These are phyloP conservation scores for Meyerozyma elateridarum DNA, from an alignment of 1,139 yeast species.

Conservation along the genomic window DNA sequence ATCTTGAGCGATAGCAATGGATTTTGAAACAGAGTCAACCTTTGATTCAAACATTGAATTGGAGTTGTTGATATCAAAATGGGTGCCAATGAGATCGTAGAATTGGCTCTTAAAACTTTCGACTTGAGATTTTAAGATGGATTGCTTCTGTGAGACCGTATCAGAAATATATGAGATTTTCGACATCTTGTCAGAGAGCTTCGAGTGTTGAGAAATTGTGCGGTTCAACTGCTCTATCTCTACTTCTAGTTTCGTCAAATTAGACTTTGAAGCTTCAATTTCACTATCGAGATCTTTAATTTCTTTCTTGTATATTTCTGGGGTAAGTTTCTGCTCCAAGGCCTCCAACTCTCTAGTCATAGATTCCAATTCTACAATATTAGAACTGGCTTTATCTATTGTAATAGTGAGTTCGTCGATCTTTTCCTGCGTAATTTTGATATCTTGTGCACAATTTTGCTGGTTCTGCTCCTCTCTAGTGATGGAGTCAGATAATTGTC, in stretches of 20 bases:
- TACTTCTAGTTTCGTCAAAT: conserved; percentile 41
- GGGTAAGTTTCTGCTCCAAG: conserved; percentile 26
- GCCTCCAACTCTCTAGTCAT: conserved; percentile 33
- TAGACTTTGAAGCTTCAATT: conserved; percentile 35
- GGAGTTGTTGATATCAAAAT: no score
- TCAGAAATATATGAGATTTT: conserved; percentile 42
- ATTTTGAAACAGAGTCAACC: no score
- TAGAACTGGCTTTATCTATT: conserved; percentile 31
- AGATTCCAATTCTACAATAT: conserved; percentile 36
- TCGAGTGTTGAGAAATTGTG: conserved; percentile 46
- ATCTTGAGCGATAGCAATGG: no score
- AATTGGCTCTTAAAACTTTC: no score
- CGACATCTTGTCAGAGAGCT: conserved; percentile 57
- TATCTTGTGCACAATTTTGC: conserved; percentile 32
- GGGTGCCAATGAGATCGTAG: no score
- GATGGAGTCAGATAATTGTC: conserved; percentile 28
- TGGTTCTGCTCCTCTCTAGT: conserved; percentile 39
- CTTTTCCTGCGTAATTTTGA: conserved; percentile 25
- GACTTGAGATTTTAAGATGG: no score
- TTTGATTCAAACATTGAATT: no score
- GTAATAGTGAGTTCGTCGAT: conserved; percentile 29
- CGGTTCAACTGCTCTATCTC: conserved; percentile 52
- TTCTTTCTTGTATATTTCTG: conserved; percentile 23
- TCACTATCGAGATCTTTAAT: conserved; percentile 27
- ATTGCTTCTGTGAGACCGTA: conserved; percentile 23